Conservation (phyloP, 148 eudicot species). For the Polygonum maritimum region DNA sequence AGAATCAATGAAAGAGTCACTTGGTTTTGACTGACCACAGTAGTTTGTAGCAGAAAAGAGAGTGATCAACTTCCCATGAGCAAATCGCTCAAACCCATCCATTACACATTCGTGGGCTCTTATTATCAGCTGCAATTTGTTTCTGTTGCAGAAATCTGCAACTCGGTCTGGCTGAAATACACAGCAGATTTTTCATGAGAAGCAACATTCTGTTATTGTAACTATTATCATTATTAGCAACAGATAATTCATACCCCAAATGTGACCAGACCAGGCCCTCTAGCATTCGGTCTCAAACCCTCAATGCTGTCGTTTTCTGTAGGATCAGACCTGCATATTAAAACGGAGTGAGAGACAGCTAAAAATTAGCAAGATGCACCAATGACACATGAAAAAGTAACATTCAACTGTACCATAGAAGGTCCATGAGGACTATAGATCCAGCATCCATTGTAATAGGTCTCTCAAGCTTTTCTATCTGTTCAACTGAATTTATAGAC, state of each 20-base stretch:
- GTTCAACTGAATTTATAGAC: constrained; percentile 84
- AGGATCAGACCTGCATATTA: constrained; percentile 85
- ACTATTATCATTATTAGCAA: not conserved
- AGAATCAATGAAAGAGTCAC: not conserved
- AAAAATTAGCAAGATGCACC: not conserved
- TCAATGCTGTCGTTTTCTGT: constrained; percentile 95
- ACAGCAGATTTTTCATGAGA: not conserved
- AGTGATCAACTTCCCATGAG: constrained; percentile 95
- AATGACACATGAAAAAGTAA: constrained; percentile 10
- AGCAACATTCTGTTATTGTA: not conserved
- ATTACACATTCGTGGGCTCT: constrained; percentile 97
- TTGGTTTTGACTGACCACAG: constrained; percentile 50
- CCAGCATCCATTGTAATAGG: constrained; percentile 98
- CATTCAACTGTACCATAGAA: constrained; percentile 54
- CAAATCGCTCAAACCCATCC: constrained; percentile 98
- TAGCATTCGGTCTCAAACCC: constrained; percentile 91
- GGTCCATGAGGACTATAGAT: constrained; percentile 88
- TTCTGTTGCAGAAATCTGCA: constrained; percentile 82
- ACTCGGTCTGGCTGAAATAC: constrained; percentile 88
- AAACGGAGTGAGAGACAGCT: constrained; percentile 10
- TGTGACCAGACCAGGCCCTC: constrained; percentile 94
- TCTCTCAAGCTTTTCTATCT: constrained; percentile 92
- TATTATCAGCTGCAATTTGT: constrained; percentile 82
- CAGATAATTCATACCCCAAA: constrained; percentile 69
- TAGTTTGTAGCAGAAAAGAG: constrained; percentile 97